These are phyloP conservation scores for Colletotrichum magnum DNA, from an alignment of 2,329 filamentous ascomycete species.

Conservation along the genomic window DNA sequence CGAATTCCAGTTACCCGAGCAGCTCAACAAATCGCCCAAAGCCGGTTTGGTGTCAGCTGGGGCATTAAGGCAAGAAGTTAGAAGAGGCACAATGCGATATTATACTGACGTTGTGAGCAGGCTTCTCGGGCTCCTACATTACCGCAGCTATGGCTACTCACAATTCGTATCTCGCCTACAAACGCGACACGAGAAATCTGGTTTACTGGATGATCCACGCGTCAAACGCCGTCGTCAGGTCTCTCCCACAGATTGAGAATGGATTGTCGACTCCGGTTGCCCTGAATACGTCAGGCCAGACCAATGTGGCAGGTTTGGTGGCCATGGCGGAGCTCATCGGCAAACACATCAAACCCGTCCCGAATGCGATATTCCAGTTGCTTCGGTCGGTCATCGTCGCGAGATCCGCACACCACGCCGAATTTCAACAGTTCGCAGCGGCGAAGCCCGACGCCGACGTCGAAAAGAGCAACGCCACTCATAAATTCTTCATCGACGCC, in stretches of 20 bases:
- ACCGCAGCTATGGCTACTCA: slow-evolving; percentile 42
- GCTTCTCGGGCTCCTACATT: neutral
- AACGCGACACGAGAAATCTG: slow-evolving; percentile 53
- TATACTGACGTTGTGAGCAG: neutral
- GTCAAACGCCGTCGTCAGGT: slow-evolving; percentile 53
- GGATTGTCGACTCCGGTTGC: slow-evolving; percentile 24
- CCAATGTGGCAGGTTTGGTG: slow-evolving; percentile 53
- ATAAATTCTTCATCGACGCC: slow-evolving; percentile 59
- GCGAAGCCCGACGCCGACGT: slow-evolving; percentile 52
- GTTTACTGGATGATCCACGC: slow-evolving; percentile 57
- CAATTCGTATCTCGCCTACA: slow-evolving; percentile 55
- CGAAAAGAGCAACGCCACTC: slow-evolving; percentile 54
- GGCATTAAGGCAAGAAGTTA: no score
- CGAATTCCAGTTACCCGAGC: no score
- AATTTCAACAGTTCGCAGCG: slow-evolving; percentile 52
- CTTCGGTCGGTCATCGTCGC: slow-evolving; percentile 56
- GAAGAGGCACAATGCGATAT: no score
- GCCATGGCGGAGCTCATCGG: slow-evolving; percentile 56
- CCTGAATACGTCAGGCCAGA: slow-evolving; percentile 55
- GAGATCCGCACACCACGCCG: slow-evolving; percentile 45
- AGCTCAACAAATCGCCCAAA: no score
- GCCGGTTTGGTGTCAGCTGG: no score
- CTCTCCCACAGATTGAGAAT: slow-evolving; percentile 8
- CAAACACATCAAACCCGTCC: slow-evolving; percentile 50
- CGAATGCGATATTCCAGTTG: slow-evolving; percentile 51